Base-by-base conservation (phyloP, 257 asterid genomes). In the Plantago major region DNA sequence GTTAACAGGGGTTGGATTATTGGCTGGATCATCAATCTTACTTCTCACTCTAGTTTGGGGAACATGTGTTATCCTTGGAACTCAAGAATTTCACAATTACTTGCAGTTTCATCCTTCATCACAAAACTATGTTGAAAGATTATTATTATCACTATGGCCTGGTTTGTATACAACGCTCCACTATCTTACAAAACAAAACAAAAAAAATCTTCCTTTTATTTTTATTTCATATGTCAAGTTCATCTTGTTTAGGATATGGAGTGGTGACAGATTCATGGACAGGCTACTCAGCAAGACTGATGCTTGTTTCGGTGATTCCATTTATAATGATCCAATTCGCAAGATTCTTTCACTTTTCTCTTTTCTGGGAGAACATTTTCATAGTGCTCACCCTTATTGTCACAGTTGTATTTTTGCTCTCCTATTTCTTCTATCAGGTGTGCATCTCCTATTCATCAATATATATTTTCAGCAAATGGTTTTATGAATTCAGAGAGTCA, bases 361-460 rank as follows among this genome's bases (percentile, higher is more conserved):
- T 66, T 14, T 51, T 66, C 15, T 65, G 56, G 11, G 71, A 78
- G 64, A 68, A 65, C 22, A 28, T 46, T 40, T 56, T 67, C 55
- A 62, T 81, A 50, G 54, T 73, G 5, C 22, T 74, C 59, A 64
- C 70, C 16, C 92, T 86, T 46, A 6, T 75, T 49, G 58, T 84
- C 42, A 79, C 95, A 0, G 55, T 73, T 40, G 2, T 47, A 26
- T 74, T 79, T 71, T 65, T 86, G 50, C 55, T 81, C 11, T 60
- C 69, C 4, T 81, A 84, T 84, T 84, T 81, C 80, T 71, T 81
- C 76, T 84, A 86, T 70, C 95, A 81, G 88, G 95, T 86, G 70
- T 3, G 38, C 46, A 16, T 18, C 60, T 14, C 28, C n/a, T n/a
- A 33, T 2, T 33, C 30, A 33, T 33, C 8, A 33, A 33, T 2